These are phyloP conservation scores for Yarrowia keelungensis DNA, from an alignment of 805 yeast genomes.

Conservation along the genomic window DNA sequence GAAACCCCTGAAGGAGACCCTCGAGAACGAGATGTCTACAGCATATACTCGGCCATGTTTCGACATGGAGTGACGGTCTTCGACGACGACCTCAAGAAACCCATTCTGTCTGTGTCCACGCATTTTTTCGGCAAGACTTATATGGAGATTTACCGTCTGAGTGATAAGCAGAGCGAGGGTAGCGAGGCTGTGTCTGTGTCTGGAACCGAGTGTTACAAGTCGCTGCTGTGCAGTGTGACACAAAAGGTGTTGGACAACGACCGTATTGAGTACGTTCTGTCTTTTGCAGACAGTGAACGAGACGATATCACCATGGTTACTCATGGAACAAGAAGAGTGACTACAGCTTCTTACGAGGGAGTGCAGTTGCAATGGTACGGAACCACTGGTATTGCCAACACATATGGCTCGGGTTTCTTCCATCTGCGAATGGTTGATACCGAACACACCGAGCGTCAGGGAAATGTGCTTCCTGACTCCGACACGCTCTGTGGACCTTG, in stretches of 20 bases:
- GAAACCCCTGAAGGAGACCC: constrained; percentile 31
- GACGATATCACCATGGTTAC: constrained; percentile 35
- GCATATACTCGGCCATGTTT: constrained; percentile 31
- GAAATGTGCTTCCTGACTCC: constrained; percentile 19
- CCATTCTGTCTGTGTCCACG: constrained; percentile 35
- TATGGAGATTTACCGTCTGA: constrained; percentile 29
- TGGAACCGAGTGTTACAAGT: constrained; percentile 22
- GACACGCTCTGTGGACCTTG: constrained; percentile 36
- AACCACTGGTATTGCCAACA: constrained; percentile 35
- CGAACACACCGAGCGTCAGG: constrained; percentile 23
- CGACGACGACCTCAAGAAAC: constrained; percentile 28
- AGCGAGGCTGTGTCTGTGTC: constrained; percentile 9
- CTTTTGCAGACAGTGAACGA: constrained; percentile 1
- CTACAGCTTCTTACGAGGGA: constrained; percentile 16
- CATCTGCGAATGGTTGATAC: constrained; percentile 17
- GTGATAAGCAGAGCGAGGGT: background rate
- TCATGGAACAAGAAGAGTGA: constrained; percentile 32
- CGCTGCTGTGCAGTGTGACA: constrained; percentile 17
- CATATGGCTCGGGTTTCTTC: constrained; percentile 34
- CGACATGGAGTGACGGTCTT: constrained; percentile 33
- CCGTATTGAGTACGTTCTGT: constrained; percentile 4
- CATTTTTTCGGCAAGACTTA: constrained; percentile 37
- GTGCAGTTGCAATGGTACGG: constrained; percentile 37
- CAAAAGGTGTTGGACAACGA: constrained; percentile 34
- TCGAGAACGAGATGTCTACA: constrained; percentile 31